phyloP scores from a whole-genome alignment of 2,329 filamentous ascomycete species.

The Aaosphaeria pasadenensis region DNA sequence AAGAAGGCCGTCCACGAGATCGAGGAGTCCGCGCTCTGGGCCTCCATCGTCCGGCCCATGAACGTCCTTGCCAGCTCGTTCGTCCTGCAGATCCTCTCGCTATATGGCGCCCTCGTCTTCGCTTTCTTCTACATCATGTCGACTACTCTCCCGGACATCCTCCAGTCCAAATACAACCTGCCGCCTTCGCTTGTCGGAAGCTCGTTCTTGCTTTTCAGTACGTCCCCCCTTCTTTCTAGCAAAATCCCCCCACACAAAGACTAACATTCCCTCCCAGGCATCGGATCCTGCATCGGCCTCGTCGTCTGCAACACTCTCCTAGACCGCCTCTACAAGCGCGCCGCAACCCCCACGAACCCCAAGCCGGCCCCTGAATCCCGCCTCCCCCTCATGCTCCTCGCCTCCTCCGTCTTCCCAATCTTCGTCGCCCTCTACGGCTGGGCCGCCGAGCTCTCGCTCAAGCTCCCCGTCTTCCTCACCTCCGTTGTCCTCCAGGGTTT shows the following conservation, averaged over 20 bases:
- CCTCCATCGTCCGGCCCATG: conserved; percentile 40
- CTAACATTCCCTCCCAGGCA: conserved; percentile 27
- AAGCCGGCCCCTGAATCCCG: conserved; percentile 45
- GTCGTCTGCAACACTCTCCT: conserved; percentile 50
- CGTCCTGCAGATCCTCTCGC: conserved; percentile 53
- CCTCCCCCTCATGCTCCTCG: conserved; percentile 52
- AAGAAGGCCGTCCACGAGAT: conserved; percentile 13
- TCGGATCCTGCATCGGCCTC: conserved; percentile 50
- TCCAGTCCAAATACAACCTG: conserved; percentile 41
- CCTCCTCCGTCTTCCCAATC: conserved; percentile 47
- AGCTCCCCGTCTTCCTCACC: conserved; percentile 44
- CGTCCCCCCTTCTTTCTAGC: conserved; percentile 1
- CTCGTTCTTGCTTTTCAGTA: conserved; percentile 56
- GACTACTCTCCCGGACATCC: conserved; percentile 44
- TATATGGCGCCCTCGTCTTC: conserved; percentile 44
- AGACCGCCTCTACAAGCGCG: conserved; percentile 51
- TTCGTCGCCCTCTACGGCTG: conserved; percentile 51
- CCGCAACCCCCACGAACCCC: not conserved
- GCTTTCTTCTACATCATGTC: conserved; percentile 47
- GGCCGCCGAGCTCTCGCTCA: conserved; percentile 44
- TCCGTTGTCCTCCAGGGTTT: conserved; percentile 47
- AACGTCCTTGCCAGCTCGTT: conserved; percentile 47
- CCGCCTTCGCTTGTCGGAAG: conserved; percentile 52
- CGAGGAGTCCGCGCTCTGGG: conserved; percentile 9
- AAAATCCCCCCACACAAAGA: no score